A percentile compares a stretch with the other conserved stretches of the same genome.
These are phyloP conservation scores for Rhynchosporium agropyri DNA, from an alignment of 2,329 filamentous ascomycete species.

Conservation along the genomic window DNA sequence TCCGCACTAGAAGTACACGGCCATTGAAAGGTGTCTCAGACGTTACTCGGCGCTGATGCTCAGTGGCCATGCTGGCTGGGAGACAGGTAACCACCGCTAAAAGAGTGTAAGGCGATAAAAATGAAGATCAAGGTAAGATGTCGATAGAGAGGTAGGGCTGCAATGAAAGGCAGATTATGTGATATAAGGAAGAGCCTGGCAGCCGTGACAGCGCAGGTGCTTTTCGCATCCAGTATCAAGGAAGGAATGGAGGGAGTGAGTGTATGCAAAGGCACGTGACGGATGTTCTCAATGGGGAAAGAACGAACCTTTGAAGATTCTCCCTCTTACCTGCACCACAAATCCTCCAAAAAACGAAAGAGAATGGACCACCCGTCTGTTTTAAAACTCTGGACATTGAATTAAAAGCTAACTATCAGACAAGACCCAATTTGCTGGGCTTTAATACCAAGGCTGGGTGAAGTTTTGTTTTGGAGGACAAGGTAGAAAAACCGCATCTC, in stretches of 20 bases:
- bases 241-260: too few relatives aligned
- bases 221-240: too few relatives aligned
- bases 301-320: neutral
- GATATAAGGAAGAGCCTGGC: too few relatives aligned
- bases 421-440: neutral
- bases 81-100: too few relatives aligned
- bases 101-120: too few relatives aligned
- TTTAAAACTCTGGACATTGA: conserved; percentile 13
- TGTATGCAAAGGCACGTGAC: too few relatives aligned
- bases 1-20: neutral
- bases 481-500: neutral
- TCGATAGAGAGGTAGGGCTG: neutral
- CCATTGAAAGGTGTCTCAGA: too few relatives aligned
- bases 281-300: neutral
- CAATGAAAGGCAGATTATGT: too few relatives aligned
- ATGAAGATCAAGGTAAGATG: neutral
- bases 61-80: neutral
- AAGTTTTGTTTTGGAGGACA: neutral
- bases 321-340: neutral
- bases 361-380: neutral
- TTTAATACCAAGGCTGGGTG: neutral
- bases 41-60: neutral
- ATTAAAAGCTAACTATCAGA: conserved; percentile 28
- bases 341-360: neutral
- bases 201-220: too few relatives aligned